These are phyloP conservation scores for Lupinus albus DNA, from an alignment of 306 rosid genomes.

Conservation along the genomic window DNA sequence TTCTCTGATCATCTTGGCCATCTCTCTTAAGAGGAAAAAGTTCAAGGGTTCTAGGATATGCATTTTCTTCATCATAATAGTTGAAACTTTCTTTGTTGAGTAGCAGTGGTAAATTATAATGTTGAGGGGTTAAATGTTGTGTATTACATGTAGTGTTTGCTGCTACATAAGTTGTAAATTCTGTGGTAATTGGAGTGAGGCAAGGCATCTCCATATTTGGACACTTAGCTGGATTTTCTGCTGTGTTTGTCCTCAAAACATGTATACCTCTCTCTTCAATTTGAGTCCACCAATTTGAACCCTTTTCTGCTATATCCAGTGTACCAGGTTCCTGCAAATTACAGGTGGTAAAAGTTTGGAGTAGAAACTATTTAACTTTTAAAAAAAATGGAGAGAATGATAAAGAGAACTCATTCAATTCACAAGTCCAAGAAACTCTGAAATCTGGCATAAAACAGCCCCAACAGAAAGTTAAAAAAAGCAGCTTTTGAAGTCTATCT, in stretches of 20 bases:
- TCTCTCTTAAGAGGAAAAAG: conserved; percentile 60
- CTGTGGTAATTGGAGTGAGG: conserved; percentile 30
- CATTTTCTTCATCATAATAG: conserved; percentile 31
- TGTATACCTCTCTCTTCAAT: conserved; percentile 39
- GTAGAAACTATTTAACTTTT: conserved; percentile 10
- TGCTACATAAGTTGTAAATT: conserved; percentile 24
- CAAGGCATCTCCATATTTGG: conserved; percentile 43
- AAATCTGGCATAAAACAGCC: conserved; percentile 42
- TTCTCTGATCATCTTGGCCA: conserved; percentile 35
- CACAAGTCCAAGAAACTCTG: conserved; percentile 42
- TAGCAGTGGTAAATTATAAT: conserved; percentile 6
- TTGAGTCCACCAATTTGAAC: conserved; percentile 40
- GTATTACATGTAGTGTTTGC: conserved; percentile 30
- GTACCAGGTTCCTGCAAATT: conserved; percentile 56
- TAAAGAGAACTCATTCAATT: conserved; percentile 29
- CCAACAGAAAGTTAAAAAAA: conserved; percentile 48
- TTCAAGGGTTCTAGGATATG: conserved; percentile 51
- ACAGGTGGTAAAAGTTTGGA: conserved; percentile 36
- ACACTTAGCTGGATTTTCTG: conserved; percentile 37
- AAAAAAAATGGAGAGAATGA: background rate
- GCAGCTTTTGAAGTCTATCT: conserved; percentile 47
- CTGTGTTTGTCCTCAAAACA: conserved; percentile 36
- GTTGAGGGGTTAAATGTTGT: conserved; percentile 30
- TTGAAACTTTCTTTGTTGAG: conserved; percentile 40
- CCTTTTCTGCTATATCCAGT: conserved; percentile 48